phyloP scores from a whole-genome alignment of 805 yeast species.

The Saccharomycopsis malanga region DNA sequence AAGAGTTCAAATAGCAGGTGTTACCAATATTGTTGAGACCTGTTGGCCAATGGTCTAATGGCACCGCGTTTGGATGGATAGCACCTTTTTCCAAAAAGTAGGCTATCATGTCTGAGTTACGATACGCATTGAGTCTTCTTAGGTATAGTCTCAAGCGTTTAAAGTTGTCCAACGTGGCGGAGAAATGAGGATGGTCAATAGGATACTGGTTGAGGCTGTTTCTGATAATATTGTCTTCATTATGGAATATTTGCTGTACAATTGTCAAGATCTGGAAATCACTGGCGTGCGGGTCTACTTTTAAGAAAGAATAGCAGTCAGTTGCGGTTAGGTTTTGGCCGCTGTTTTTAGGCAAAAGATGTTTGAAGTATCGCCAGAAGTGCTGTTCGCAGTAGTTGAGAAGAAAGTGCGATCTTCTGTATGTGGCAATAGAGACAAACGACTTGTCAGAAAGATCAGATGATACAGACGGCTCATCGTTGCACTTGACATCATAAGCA shows the following conservation, averaged over 20 bases:
- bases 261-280: slow-evolving; percentile 23
- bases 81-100: slow-evolving; percentile 9
- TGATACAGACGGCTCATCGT: slow-evolving; percentile 34
- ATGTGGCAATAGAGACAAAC: slow-evolving; percentile 27
- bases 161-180: not conserved
- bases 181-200: slow-evolving; percentile 22
- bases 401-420: slow-evolving; percentile 25
- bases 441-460: slow-evolving; percentile 23
- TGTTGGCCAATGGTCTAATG: slow-evolving; percentile 54
- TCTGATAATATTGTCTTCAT: slow-evolving; percentile 32
- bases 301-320: slow-evolving; percentile 22
- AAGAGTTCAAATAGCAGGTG: slow-evolving; percentile 88
- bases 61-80: slow-evolving; percentile 10
- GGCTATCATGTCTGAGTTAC: not conserved
- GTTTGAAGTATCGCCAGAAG: not conserved
- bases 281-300: slow-evolving; percentile 29
- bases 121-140: slow-evolving; percentile 1
- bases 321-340: slow-evolving; percentile 12
- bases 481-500: slow-evolving; percentile 58
- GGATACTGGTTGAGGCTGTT: slow-evolving; percentile 24
- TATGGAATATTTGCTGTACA: slow-evolving; percentile 5
- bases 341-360: slow-evolving; percentile 1
- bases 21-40: slow-evolving; percentile 94
- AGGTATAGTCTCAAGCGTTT: slow-evolving; percentile 6
- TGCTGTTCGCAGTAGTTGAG: slow-evolving; percentile 26